Conservation (phyloP, 768 basidiomycete genomes). For the Termitomyces eurrhizus region DNA sequence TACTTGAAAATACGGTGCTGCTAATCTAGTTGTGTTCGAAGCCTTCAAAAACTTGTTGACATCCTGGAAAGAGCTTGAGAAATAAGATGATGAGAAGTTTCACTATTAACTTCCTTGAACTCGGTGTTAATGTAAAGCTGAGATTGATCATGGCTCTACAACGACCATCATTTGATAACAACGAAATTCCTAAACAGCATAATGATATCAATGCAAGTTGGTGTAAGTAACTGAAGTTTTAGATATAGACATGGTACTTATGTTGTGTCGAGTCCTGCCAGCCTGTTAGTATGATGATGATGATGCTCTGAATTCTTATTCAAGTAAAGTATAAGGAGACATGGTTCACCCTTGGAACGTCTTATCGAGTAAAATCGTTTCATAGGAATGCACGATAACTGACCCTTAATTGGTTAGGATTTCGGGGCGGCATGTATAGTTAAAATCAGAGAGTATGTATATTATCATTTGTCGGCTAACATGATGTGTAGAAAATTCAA, state of each 20-base stretch:
- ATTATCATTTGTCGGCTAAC: not conserved
- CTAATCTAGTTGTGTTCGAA: too few relatives aligned
- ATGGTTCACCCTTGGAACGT: not conserved
- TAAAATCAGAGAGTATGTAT: not conserved
- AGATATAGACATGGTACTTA: too few relatives aligned
- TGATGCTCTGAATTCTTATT: not conserved
- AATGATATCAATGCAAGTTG: not conserved
- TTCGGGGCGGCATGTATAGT: not conserved
- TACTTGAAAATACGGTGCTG: not conserved
- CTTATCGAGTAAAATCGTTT: not conserved
- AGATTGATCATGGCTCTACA: not conserved
- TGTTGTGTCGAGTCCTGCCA: not conserved
- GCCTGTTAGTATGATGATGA: not conserved
- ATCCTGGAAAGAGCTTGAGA: not conserved
- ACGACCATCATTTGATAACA: not conserved
- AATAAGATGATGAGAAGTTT: not conserved
- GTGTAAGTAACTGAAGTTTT: not conserved
- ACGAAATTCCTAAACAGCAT: not conserved
- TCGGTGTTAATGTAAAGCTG: not conserved
- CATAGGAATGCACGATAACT: not conserved
- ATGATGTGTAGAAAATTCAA: not conserved
- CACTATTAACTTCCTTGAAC: too few relatives aligned
- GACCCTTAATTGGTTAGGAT: not conserved
- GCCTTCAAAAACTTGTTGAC: too few relatives aligned
- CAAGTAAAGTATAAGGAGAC: not conserved